Evolutionary conservation across 2,329 filamentous ascomycete genomes (phyloP), one percentile per base, ranked within the genome.

Genomic region (Ceratocystis cacaofunesta): DNA sequence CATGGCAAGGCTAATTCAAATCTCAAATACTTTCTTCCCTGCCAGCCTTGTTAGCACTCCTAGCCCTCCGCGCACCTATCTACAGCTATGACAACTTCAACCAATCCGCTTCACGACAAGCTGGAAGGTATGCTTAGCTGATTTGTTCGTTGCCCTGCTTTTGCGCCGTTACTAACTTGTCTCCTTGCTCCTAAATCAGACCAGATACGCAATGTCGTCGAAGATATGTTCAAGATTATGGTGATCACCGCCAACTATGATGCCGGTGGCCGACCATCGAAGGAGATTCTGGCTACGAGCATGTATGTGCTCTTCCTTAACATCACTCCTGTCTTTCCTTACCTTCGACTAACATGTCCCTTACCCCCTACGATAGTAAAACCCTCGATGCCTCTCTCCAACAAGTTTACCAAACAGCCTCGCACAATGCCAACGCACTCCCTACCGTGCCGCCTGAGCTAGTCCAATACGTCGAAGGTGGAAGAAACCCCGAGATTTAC

Each of bases 401-500:
- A 65, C 70, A 72, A 62, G 71, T 76, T 52, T 76, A 77, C 70
- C 70, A 71, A 52, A 74, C 77, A 10, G 76, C 79, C 66, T 71
- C 76, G 25, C 73, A 75, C 28, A 75, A 76, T 12, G 68, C 73
- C 69, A 50, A 61, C 61, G 65, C 65, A 19, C 78, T 85, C 50
- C 82, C 82, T 3, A 74, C 73, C 41, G 78, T 86, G 25, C 85
- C 85, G 1, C 80, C 80, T 63, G 84, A 87, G 71, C 79, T 88
- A 12, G 78, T 87, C 68, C 78, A 83, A 71, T 88, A 88, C 75
- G 85, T 88, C 70, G 85, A 88, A 73, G 82, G 84, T 72, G 85
- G 85, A 57, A 84, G 85, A 62, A 88, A 88, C 76, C 85, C 85
- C 1, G 85, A 88, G 74, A 88, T 88, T 70, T 88, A 88, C 78